Evolutionary conservation across 2,329 filamentous ascomycete species (phyloP).

Genomic region (Colletotrichum spinosum): DNA sequence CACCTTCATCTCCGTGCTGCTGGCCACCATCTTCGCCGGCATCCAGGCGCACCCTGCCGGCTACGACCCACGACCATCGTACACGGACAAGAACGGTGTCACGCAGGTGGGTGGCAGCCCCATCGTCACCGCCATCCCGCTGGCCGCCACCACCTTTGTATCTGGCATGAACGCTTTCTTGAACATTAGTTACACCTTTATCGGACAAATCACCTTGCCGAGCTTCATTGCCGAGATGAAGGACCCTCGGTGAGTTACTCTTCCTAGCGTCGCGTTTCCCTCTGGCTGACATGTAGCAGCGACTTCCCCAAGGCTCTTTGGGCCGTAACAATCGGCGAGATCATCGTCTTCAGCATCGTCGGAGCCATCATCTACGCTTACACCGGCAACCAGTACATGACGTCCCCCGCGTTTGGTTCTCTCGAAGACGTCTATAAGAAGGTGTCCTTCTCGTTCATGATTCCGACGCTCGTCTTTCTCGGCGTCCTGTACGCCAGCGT

Average conservation of each 20-base stretch:
- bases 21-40: constrained; percentile 85
- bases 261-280: neutral
- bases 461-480: constrained; percentile 92
- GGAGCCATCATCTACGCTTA: constrained; percentile 87
- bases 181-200: constrained; percentile 97
- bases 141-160: constrained; percentile 80
- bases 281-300: constrained; percentile 60
- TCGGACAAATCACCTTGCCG: constrained; percentile 92
- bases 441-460: constrained; percentile 93
- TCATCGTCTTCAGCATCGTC: constrained; percentile 86
- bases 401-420: constrained; percentile 87
- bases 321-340: constrained; percentile 88
- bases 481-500: constrained; percentile 93
- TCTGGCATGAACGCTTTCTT: constrained; percentile 87
- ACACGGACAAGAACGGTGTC: constrained; percentile 44
- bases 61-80: constrained; percentile 64
- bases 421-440: constrained; percentile 86
- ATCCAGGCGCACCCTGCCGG: constrained; percentile 79
- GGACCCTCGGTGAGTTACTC: constrained; percentile 58
- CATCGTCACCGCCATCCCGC: constrained; percentile 75
- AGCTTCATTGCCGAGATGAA: constrained; percentile 97
- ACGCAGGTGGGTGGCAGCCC: constrained; percentile 66
- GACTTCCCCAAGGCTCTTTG: constrained; percentile 96
- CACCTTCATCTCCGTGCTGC: constrained; percentile 88
- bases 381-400: constrained; percentile 90